Conservation (phyloP, 1,139 yeast species). For the Debaryomyces singareniensis region DNA sequence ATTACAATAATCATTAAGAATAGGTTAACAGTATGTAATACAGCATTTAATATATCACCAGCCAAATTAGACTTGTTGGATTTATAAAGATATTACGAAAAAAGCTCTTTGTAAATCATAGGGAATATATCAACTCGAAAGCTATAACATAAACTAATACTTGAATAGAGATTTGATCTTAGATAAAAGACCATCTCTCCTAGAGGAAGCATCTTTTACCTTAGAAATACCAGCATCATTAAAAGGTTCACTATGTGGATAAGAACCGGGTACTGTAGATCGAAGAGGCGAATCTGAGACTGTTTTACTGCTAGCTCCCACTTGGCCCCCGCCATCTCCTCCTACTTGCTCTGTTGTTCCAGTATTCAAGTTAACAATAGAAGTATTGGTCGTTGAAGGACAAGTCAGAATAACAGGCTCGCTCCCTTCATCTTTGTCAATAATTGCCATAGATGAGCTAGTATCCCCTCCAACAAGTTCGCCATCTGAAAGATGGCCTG, state of each 20-base stretch:
- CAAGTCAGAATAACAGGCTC: constrained; percentile 3
- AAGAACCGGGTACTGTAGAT: constrained; percentile 19
- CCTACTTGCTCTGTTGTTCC: neutral
- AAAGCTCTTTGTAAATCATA: too few relatives aligned
- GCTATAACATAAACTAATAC: too few relatives aligned
- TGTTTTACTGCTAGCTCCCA: neutral
- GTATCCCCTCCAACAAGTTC: neutral
- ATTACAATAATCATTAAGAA: too few relatives aligned
- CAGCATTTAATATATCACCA: too few relatives aligned
- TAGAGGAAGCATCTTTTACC: constrained; percentile 7
- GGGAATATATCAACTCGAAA: too few relatives aligned
- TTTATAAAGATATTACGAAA: too few relatives aligned
- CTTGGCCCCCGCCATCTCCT: neutral
- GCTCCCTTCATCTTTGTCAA: constrained; percentile 5
- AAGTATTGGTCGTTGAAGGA: neutral
- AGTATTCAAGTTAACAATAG: neutral
- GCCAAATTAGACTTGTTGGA: too few relatives aligned
- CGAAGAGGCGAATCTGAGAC: constrained; percentile 4
- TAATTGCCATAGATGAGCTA: constrained; percentile 1
- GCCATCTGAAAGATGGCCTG: constrained; percentile 11
- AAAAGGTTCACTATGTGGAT: constrained; percentile 12
- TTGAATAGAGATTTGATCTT: constrained; percentile 30
- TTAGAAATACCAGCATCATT: constrained; percentile 3
- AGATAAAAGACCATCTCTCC: constrained; percentile 24
- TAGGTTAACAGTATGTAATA: too few relatives aligned